Percentiles rank a stretch among this genome's conserved stretches.
Evolutionary conservation across 768 basidiomycete genomes (phyloP).

Genomic region (Saitozyma podzolica): DNA sequence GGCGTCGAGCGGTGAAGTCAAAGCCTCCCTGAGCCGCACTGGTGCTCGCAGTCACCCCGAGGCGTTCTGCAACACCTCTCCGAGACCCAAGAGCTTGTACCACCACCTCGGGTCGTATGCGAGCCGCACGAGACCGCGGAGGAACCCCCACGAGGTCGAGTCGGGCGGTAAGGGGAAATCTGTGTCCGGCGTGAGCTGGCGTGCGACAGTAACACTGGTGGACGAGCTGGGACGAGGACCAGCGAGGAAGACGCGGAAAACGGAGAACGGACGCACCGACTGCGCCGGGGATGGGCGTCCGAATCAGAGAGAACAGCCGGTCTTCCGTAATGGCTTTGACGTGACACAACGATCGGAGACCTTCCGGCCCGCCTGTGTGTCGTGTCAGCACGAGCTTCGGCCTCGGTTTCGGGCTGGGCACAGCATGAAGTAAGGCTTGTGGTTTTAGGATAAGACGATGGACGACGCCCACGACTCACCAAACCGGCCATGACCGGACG

Average conservation of each 20-base stretch:
- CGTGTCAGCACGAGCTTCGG: neutral
- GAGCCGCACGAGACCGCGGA: slow-evolving; percentile 36
- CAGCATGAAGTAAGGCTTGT: neutral
- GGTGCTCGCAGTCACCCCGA: no score
- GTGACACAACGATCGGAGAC: slow-evolving; percentile 81
- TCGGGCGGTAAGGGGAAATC: slow-evolving; percentile 40
- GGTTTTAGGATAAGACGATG: slow-evolving; percentile 19
- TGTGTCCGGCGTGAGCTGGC: slow-evolving; percentile 5
- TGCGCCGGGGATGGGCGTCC: slow-evolving; percentile 80
- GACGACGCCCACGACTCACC: slow-evolving; percentile 57
- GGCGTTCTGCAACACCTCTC: neutral
- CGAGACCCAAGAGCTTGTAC: neutral
- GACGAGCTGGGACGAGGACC: no score
- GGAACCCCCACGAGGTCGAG: slow-evolving; percentile 37
- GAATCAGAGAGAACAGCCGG: slow-evolving; percentile 76
- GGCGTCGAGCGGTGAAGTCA: no score
- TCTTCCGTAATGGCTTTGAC: slow-evolving; percentile 85
- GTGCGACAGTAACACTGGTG: no score
- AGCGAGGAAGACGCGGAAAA: neutral
- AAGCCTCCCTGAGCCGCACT: no score
- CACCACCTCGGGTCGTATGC: slow-evolving; percentile 16
- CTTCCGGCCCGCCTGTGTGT: slow-evolving; percentile 79
- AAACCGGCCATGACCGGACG: slow-evolving; percentile 90
- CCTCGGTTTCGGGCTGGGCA: no score
- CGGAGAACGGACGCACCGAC: slow-evolving; percentile 56